Base-by-base conservation (phyloP, 306 rosid species). In the Quercus suber region DNA sequence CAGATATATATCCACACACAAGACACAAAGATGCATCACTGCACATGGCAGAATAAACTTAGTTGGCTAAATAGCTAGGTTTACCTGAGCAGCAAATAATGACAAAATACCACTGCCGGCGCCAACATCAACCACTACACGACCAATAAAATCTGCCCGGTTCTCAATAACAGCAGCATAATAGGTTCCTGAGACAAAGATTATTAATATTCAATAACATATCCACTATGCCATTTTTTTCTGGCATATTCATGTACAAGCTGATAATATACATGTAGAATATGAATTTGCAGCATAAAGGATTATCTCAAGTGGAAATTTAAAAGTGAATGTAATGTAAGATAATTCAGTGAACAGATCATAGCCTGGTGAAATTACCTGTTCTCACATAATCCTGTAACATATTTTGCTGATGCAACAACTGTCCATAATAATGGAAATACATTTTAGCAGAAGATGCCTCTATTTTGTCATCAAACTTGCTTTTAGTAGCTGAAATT, bases 61-160 rank as follows among this genome's bases (percentile, higher is more conserved):
- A 31, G 55, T 68, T 69, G 59, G 73, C 72, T 55, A 57, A 77
- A 63, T 31, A 43, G 71, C 37, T 27, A 60, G 76, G 70, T 41
- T 53, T 89, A 94, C 99, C 99, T 94, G 99, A 80, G 97, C 99
- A 69, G 99, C 99, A 94, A 94, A 94, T 84, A 94, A 75, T 43
- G 99, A 94, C 84, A 94, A 86, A 79, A 94, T 94, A 58, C 98
- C 98, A 82, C 98, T 94, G 57, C 98, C 98, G 57, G 98, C 98
- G 73, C 99, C 99, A 78, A 94, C 99, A 85, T 94, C 99, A 63
- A 94, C 97, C 25, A 94, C 95, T 78, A 94, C 95, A 30, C 95
- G 94, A 59, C 97, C 99, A 5, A 17, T 67, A 78, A 94, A 94
- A 84, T 94, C 99, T 1, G 87, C 88, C 43, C 97, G 92, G 80